phyloP scores from a whole-genome alignment of 2,329 filamentous ascomycete species.

The Xylaria sp. region DNA sequence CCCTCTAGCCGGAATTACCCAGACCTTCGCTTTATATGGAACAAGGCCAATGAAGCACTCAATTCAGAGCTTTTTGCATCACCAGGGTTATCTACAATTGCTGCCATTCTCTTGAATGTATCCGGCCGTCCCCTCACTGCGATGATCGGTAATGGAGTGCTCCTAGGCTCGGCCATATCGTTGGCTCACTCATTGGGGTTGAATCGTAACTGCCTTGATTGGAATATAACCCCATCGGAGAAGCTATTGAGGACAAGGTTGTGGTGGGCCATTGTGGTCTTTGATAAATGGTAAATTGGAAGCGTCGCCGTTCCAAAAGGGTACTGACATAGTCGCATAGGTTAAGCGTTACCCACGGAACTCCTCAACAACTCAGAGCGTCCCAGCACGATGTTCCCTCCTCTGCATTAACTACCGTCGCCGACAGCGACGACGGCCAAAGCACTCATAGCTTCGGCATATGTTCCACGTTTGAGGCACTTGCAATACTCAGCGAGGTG shows the following conservation, averaged over 20 bases:
- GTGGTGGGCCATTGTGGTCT: slow-evolving; percentile 66
- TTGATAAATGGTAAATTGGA: slow-evolving; percentile 62
- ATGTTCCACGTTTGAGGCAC: slow-evolving; percentile 3
- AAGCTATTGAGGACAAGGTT: slow-evolving; percentile 63
- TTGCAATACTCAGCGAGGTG: neutral
- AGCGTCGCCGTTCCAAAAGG: neutral
- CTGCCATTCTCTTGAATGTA: slow-evolving; percentile 67
- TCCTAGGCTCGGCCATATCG: slow-evolving; percentile 61
- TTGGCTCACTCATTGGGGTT: slow-evolving; percentile 65
- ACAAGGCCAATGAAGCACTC: slow-evolving; percentile 67
- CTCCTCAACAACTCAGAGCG: slow-evolving; percentile 59
- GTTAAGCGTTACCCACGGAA: slow-evolving; percentile 64
- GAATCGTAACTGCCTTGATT: slow-evolving; percentile 62
- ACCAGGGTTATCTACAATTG: slow-evolving; percentile 67
- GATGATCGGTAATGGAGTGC: slow-evolving; percentile 65
- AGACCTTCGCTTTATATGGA: slow-evolving; percentile 70
- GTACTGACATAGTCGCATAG: slow-evolving; percentile 45
- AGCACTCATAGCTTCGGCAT: neutral
- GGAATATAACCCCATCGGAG: slow-evolving; percentile 63
- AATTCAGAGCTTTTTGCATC: slow-evolving; percentile 69
- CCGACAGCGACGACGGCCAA: neutral
- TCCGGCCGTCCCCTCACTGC: slow-evolving; percentile 69
- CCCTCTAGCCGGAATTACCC: slow-evolving; percentile 59
- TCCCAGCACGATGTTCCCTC: slow-evolving; percentile 60
- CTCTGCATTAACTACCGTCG: slow-evolving; percentile 44